Conservation (phyloP, 164 flowering plant species). For the Houttuynia cordata region DNA sequence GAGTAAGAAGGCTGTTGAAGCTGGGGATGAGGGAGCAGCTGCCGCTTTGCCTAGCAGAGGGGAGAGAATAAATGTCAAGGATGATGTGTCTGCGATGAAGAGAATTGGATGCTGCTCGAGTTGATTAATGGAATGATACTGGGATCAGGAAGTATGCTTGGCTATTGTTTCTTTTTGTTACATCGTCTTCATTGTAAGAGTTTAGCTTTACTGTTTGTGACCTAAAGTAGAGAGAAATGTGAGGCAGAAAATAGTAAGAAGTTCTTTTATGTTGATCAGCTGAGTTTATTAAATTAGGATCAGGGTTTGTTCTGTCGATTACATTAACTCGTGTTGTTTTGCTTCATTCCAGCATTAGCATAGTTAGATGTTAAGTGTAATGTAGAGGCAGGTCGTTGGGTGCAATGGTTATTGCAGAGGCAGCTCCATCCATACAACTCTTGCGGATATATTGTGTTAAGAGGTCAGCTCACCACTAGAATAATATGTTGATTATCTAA, state of each 20-base stretch:
- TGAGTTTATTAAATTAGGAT: constrained; percentile 4
- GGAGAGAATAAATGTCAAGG: constrained; percentile 44
- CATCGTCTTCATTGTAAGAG: constrained; percentile 3
- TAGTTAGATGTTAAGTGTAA: no score
- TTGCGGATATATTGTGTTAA: no score
- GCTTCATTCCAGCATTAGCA: no score
- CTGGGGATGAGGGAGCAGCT: constrained; percentile 41
- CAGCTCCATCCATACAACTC: no score
- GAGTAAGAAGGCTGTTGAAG: constrained; percentile 55
- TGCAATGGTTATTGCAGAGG: no score
- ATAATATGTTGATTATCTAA: no score
- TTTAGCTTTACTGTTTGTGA: neutral
- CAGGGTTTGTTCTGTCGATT: constrained; percentile 5
- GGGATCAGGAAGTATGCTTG: neutral
- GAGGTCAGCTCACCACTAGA: no score
- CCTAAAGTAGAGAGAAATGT: constrained; percentile 1
- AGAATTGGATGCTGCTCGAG: constrained; percentile 56
- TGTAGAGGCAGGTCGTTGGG: no score
- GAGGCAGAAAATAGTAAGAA: neutral
- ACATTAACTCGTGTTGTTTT: neutral
- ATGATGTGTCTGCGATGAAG: constrained; percentile 41
- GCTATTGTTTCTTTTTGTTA: neutral
- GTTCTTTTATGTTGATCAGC: constrained; percentile 6
- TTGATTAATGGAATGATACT: constrained; percentile 10
- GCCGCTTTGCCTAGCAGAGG: constrained; percentile 42